phyloP scores from a whole-genome alignment of 306 rosid genomes.

The Ochetophila trinervis region DNA sequence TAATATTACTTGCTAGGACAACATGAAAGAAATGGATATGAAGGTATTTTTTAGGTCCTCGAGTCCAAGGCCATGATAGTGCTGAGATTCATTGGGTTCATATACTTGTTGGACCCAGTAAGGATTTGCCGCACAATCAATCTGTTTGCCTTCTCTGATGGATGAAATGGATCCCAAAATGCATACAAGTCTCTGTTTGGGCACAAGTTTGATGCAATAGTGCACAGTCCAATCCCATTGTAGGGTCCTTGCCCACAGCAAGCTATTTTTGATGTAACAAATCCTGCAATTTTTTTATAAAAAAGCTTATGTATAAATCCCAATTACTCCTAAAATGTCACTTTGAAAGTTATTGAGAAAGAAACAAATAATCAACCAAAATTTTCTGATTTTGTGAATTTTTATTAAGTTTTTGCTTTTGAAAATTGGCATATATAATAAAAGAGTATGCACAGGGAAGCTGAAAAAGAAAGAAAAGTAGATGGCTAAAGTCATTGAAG shows the following conservation, averaged over 20 bases:
- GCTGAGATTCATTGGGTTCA: constrained; percentile 84
- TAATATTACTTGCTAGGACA: background rate
- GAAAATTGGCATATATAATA: too few relatives aligned
- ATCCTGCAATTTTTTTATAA: constrained; percentile 31
- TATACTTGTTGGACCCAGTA: constrained; percentile 46
- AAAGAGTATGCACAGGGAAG: too few relatives aligned
- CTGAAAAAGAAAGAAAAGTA: too few relatives aligned
- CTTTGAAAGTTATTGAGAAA: too few relatives aligned
- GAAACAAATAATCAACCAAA: too few relatives aligned
- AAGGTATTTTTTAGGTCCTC: constrained; percentile 6
- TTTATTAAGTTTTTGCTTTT: too few relatives aligned
- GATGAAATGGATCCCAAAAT: constrained; percentile 87
- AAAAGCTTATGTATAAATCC: too few relatives aligned
- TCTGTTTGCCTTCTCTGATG: constrained; percentile 62
- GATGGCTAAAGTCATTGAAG: too few relatives aligned
- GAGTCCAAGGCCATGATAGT: constrained; percentile 64
- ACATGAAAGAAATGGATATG: background rate
- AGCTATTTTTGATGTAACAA: constrained; percentile 54
- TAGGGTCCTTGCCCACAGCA: constrained; percentile 83
- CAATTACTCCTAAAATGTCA: background rate
- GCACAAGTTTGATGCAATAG: constrained; percentile 56
- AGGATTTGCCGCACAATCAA: constrained; percentile 58
- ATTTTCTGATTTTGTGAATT: too few relatives aligned
- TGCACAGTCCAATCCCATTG: constrained; percentile 75
- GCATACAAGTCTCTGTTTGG: constrained; percentile 62